These are phyloP conservation scores for Exobasidium rhododendri DNA, from an alignment of 1,284 basidiomycete genomes.

Conservation along the genomic window DNA sequence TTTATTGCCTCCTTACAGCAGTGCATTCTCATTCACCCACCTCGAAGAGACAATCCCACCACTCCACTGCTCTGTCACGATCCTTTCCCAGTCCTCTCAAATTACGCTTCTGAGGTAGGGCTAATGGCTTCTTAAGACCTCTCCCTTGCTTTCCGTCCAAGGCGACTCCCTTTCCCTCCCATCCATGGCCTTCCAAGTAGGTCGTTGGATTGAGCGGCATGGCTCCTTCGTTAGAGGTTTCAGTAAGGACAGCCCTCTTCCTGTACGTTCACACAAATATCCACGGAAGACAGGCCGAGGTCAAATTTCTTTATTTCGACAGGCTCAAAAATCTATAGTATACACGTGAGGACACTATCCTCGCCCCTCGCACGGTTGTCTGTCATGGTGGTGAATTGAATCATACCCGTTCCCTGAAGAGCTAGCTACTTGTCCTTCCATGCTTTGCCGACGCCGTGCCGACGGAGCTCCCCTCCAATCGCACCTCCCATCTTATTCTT, in stretches of 20 bases:
- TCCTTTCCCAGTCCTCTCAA: slow-evolving; percentile 51
- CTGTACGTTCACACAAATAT: too few relatives aligned
- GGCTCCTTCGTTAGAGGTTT: not conserved
- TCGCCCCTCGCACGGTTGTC: not conserved
- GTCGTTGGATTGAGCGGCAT: slow-evolving; percentile 49
- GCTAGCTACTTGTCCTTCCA: slow-evolving; percentile 7
- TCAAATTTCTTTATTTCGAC: too few relatives aligned
- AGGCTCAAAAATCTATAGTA: too few relatives aligned
- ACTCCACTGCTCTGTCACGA: slow-evolving; percentile 50
- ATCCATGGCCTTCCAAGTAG: slow-evolving; percentile 46
- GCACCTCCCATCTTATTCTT: slow-evolving; percentile 52
- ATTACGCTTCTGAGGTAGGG: slow-evolving; percentile 47
- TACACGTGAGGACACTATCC: not conserved
- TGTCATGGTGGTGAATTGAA: not conserved
- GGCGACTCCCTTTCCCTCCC: slow-evolving; percentile 48
- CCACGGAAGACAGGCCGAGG: too few relatives aligned
- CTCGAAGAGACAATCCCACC: slow-evolving; percentile 54
- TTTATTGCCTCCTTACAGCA: not conserved
- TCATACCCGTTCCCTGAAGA: not conserved
- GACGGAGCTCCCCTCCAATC: slow-evolving; percentile 39
- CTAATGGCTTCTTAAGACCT: slow-evolving; percentile 51
- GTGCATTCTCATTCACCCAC: slow-evolving; percentile 15
- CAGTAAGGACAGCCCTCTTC: not conserved
- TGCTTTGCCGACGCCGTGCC: slow-evolving; percentile 19
- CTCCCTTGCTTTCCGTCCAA: slow-evolving; percentile 45